A percentile compares a stretch with the other conserved stretches of the same genome.
These are phyloP conservation scores for Physcomitrellopsis africana DNA, from an alignment of 225 moss, liverwort and hornwort species.

Conservation along the genomic window DNA sequence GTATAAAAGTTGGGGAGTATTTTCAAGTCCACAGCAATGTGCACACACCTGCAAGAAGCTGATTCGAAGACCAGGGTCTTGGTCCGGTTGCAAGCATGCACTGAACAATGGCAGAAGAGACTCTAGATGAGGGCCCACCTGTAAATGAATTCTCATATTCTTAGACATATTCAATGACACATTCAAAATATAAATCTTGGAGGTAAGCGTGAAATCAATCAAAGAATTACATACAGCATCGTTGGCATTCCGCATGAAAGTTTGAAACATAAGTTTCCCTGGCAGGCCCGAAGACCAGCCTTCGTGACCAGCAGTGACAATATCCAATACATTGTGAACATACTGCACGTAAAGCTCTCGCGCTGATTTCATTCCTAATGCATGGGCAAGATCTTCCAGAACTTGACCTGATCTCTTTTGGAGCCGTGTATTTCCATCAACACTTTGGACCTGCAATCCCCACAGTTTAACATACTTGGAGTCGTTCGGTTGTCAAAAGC, in stretches of 20 bases:
- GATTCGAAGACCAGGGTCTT: slow-evolving; percentile 86
- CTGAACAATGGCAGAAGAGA: slow-evolving; percentile 58
- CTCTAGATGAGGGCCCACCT: slow-evolving; percentile 80
- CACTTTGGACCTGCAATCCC: slow-evolving; percentile 75
- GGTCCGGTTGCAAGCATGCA: slow-evolving; percentile 67
- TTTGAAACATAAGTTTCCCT: slow-evolving; percentile 78
- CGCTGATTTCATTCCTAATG: slow-evolving; percentile 50
- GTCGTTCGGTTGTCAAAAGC: neutral
- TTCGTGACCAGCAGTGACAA: slow-evolving; percentile 68
- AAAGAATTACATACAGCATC: slow-evolving; percentile 52
- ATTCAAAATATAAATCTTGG: neutral
- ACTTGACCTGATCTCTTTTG: slow-evolving; percentile 60
- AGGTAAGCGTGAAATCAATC: neutral
- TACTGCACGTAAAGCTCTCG: slow-evolving; percentile 68
- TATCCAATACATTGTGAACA: slow-evolving; percentile 60
- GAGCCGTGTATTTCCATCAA: slow-evolving; percentile 61
- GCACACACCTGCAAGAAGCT: slow-evolving; percentile 64
- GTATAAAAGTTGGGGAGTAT: no score
- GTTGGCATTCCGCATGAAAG: slow-evolving; percentile 76
- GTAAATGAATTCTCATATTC: slow-evolving; percentile 12
- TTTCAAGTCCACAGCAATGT: no score
- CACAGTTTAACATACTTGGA: neutral
- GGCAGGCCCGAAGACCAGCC: slow-evolving; percentile 72
- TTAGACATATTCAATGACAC: neutral
- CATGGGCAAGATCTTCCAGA: slow-evolving; percentile 53